Conservation (phyloP, 768 basidiomycete genomes). For the Tephrocybe sp. region DNA sequence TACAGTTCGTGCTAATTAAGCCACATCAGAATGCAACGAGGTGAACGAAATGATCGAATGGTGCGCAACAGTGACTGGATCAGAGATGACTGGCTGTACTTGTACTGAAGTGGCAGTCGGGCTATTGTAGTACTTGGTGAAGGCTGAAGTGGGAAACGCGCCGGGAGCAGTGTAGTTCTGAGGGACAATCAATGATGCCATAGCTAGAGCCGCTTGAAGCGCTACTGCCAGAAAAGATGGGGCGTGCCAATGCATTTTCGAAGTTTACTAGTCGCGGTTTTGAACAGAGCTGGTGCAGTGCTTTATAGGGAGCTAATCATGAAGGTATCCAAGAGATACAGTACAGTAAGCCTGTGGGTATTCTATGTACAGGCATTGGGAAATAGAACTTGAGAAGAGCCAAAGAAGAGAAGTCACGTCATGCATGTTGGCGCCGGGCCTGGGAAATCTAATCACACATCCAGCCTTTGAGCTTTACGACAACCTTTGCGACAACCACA, state of each 20-base stretch:
- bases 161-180: constrained; percentile 62
- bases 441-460: too few species aligned
- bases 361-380: too few species aligned
- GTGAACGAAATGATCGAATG: background rate
- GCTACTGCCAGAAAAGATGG: background rate
- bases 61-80: constrained; percentile 58
- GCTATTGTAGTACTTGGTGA: constrained; percentile 66
- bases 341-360: too few species aligned
- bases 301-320: too few species aligned
- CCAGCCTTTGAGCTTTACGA: too few species aligned
- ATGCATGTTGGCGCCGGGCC: too few species aligned
- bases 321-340: too few species aligned
- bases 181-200: constrained; percentile 25
- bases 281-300: too few species aligned
- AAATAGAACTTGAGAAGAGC: too few species aligned
- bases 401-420: too few species aligned
- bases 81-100: constrained; percentile 75
- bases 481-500: too few species aligned
- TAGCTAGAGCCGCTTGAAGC: constrained; percentile 9
- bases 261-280: too few species aligned
- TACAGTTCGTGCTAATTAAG: constrained; percentile 55
- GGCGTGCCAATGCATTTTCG: constrained; percentile 9
- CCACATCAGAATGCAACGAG: background rate
- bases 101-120: constrained; percentile 74
- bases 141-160: constrained; percentile 64